Evolutionary conservation across 257 asterid species (phyloP).

Genomic region (Salvia hispanica): DNA sequence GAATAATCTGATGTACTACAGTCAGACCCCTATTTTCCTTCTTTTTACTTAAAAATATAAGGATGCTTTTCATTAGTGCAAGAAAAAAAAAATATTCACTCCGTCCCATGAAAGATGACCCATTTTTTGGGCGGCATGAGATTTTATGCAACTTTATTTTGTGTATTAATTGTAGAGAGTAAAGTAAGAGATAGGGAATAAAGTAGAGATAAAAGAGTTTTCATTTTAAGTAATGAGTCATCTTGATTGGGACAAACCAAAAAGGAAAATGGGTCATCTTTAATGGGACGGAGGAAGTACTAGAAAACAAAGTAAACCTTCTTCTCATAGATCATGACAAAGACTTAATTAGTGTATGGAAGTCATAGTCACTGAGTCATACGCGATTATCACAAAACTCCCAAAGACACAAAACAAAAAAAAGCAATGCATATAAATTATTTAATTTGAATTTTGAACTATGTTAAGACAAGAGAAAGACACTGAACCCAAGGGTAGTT

Average conservation of each 20-base stretch:
- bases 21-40: neutral
- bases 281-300: no score
- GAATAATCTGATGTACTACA: slow-evolving; percentile 48
- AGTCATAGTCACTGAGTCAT: slow-evolving; percentile 5
- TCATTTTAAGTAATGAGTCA: no score
- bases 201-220: no score
- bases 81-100: neutral
- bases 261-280: no score
- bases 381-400: slow-evolving; percentile 8
- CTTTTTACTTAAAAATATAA: neutral
- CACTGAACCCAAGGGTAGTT: slow-evolving; percentile 23
- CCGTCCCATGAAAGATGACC: no score
- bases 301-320: neutral
- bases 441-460: slow-evolving; percentile 34
- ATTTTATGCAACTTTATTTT: no score
- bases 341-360: neutral
- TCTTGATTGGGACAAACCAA: no score
- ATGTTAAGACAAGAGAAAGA: slow-evolving; percentile 31
- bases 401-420: slow-evolving; percentile 39
- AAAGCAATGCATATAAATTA: slow-evolving; percentile 33
- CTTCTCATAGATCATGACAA: neutral
- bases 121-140: no score
- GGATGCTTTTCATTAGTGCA: neutral
- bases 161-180: no score
- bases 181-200: no score